Percentiles rank a stretch among this genome's conserved stretches.
These are phyloP conservation scores for Neocucurbitaria cava DNA, from an alignment of 2,329 filamentous ascomycete genomes.

Conservation along the genomic window DNA sequence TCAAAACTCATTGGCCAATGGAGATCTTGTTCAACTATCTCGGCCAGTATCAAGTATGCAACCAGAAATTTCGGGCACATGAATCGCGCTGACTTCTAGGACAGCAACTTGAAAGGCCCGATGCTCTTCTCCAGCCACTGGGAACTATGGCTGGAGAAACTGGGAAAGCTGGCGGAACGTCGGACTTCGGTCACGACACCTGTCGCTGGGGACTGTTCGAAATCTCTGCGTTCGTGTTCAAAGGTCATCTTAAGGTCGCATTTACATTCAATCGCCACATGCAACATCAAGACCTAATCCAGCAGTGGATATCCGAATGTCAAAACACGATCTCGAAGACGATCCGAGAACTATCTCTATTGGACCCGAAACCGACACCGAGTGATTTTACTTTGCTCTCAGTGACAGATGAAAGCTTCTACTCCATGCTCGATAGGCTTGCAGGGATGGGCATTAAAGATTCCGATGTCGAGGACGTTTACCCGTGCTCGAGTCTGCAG, in stretches of 20 bases:
- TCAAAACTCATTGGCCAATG: slow-evolving; percentile 53
- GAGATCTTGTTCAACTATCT: slow-evolving; percentile 67
- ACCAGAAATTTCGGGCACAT: not conserved
- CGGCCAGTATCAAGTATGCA: slow-evolving; percentile 57
- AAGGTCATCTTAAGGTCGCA: slow-evolving; percentile 55
- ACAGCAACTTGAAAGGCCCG: slow-evolving; percentile 54
- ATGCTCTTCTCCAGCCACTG: slow-evolving; percentile 53
- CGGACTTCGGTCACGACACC: slow-evolving; percentile 54
- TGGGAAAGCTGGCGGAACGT: slow-evolving; percentile 53
- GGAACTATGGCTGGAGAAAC: slow-evolving; percentile 57
- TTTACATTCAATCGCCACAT: slow-evolving; percentile 61
- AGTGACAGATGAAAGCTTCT: slow-evolving; percentile 52
- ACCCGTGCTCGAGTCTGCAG: slow-evolving; percentile 44
- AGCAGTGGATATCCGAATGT: slow-evolving; percentile 53
- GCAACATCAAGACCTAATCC: slow-evolving; percentile 54
- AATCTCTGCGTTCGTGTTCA: slow-evolving; percentile 58
- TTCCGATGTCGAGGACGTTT: slow-evolving; percentile 51
- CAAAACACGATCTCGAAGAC: slow-evolving; percentile 39
- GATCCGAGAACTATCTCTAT: slow-evolving; percentile 34
- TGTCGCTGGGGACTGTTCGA: slow-evolving; percentile 60
- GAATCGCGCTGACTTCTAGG: slow-evolving; percentile 35
- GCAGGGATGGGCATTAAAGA: slow-evolving; percentile 45
- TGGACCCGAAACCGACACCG: slow-evolving; percentile 47
- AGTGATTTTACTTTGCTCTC: slow-evolving; percentile 56
- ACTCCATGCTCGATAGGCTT: slow-evolving; percentile 50